Evolutionary conservation across 1,139 yeast genomes (phyloP).

Genomic region (Candida sp.): DNA sequence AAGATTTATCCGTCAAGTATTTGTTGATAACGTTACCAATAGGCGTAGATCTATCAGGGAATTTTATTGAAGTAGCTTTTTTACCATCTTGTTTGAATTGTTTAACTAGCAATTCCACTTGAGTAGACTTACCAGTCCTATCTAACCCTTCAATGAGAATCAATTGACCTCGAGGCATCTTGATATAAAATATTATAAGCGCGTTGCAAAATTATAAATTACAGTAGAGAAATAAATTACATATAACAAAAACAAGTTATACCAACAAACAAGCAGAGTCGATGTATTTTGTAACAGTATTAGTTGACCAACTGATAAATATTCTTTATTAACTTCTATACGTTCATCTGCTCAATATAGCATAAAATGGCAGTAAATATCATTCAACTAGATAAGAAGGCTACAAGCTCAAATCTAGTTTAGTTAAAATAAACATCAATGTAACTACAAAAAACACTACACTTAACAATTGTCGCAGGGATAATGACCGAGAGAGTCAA

Average conservation of each 20-base stretch:
- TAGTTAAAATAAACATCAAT: no score
- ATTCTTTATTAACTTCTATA: no score
- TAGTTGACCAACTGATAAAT: no score
- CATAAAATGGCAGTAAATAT: no score
- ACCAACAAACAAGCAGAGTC: no score
- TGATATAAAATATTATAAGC: not conserved
- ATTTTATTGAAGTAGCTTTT: slow-evolving; percentile 55
- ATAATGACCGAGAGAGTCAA: slow-evolving; percentile 47
- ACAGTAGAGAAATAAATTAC: not conserved
- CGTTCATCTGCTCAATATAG: no score
- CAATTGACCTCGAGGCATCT: slow-evolving; percentile 57
- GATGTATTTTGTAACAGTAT: no score
- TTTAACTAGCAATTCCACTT: slow-evolving; percentile 50
- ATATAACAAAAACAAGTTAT: not conserved
- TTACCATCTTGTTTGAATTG: slow-evolving; percentile 21
- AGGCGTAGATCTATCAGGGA: slow-evolving; percentile 83
- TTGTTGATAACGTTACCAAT: slow-evolving; percentile 77
- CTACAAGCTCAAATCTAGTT: no score
- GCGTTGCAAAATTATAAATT: not conserved
- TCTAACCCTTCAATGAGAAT: slow-evolving; percentile 92
- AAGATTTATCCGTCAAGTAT: slow-evolving; percentile 55
- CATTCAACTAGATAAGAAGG: no score
- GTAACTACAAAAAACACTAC: no score
- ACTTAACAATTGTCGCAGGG: slow-evolving; percentile 34
- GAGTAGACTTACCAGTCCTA: slow-evolving; percentile 93